These are phyloP conservation scores for Casuarina equisetifolia DNA, from an alignment of 306 rosid genomes.

Conservation along the genomic window DNA sequence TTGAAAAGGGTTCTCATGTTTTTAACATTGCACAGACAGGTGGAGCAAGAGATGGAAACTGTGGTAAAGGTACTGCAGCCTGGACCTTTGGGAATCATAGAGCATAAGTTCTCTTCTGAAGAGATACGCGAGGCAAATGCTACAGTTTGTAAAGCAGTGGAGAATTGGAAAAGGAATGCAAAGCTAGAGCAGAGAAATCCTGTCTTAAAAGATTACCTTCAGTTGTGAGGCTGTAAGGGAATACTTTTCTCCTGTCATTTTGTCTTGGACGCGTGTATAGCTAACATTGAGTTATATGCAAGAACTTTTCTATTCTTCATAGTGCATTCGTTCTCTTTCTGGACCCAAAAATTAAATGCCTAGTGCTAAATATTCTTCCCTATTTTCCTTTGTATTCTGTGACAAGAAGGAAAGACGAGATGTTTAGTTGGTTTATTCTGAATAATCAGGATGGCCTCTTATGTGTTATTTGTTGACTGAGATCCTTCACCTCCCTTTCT, in stretches of 20 bases:
- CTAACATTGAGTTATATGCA: not conserved
- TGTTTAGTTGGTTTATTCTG: not conserved
- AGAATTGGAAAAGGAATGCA: conserved; percentile 69
- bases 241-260: not conserved
- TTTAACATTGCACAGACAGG: conserved; percentile 43
- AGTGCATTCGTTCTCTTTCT: not conserved
- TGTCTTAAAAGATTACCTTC: conserved; percentile 51
- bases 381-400: not conserved
- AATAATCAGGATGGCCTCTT: not conserved
- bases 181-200: conserved; percentile 35
- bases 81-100: conserved; percentile 85
- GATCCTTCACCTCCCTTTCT: not conserved
- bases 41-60: conserved; percentile 88
- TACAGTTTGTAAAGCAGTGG: conserved; percentile 62
- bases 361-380: not conserved
- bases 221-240: conserved; percentile 29
- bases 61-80: conserved; percentile 87
- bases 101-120: conserved; percentile 79
- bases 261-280: not conserved
- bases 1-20: not conserved
- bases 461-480: not conserved
- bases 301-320: not conserved
- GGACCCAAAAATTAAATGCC: not conserved
- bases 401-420: not conserved
- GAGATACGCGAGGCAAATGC: conserved; percentile 63